phyloP scores from a whole-genome alignment of 1,139 yeast genomes.

The Zygosaccharomyces sapae region DNA sequence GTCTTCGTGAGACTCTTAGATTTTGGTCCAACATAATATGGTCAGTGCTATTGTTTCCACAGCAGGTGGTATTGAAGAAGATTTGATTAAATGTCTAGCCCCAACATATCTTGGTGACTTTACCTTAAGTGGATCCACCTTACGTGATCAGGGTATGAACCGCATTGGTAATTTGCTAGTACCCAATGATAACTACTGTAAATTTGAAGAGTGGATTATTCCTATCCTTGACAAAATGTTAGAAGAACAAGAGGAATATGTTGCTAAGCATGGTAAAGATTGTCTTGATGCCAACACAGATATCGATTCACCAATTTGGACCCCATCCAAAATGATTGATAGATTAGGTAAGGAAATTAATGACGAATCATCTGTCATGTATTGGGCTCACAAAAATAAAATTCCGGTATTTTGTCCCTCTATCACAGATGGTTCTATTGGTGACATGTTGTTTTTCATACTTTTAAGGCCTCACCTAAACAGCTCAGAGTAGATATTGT shows the following conservation, averaged over 20 bases:
- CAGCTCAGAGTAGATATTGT: slow-evolving; percentile 89
- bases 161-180: slow-evolving; percentile 95
- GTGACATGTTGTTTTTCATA: slow-evolving; percentile 98
- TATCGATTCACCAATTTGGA: slow-evolving; percentile 65
- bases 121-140: slow-evolving; percentile 67
- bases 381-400: slow-evolving; percentile 96
- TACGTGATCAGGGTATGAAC: slow-evolving; percentile 94
- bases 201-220: slow-evolving; percentile 97
- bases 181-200: slow-evolving; percentile 96
- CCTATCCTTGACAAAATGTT: slow-evolving; percentile 84
- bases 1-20: slow-evolving; percentile 84
- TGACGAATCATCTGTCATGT: slow-evolving; percentile 87
- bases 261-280: slow-evolving; percentile 45
- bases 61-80: slow-evolving; percentile 98
- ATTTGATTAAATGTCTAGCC: slow-evolving; percentile 89
- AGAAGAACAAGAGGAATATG: slow-evolving; percentile 78
- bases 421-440: slow-evolving; percentile 94
- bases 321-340: slow-evolving; percentile 89
- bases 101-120: slow-evolving; percentile 95
- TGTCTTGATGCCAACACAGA: slow-evolving; percentile 49
- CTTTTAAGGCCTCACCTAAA: slow-evolving; percentile 87
- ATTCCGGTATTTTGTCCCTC: slow-evolving; percentile 98
- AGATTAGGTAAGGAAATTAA: slow-evolving; percentile 92
- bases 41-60: slow-evolving; percentile 92
- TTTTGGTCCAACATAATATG: slow-evolving; percentile 89